Evolutionary conservation across 208 protist genomes (phyloP), one percentile per base, ranked within the genome.

Genomic region (Leishmania arabica): DNA sequence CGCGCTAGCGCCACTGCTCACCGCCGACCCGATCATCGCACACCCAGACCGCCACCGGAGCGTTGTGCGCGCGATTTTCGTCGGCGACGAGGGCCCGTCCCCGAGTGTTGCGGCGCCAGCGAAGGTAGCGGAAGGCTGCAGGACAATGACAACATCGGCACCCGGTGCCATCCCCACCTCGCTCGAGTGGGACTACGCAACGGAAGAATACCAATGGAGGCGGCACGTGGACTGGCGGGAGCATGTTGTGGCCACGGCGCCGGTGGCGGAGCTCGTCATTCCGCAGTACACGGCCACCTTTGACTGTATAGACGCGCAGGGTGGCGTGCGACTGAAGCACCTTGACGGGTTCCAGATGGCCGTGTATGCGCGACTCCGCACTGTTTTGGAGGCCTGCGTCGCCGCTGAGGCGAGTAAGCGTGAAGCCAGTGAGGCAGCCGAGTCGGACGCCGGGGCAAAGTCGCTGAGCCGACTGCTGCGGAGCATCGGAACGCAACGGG

Each of bases 271-370:
- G 73, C 75, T 95, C 40, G 77, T 94, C 45, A 72, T 96, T 42
- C 68, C 82, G 49, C 77, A 92, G 66, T 97, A 97, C 75, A 78
- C 83, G 53, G 92, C 91, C 31, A 70, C 76, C 4, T 97, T 93
- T 75, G 89, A 92, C 71, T 49, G 84, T 53, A 90, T 85, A 31
- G 88, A 89, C 40, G 77, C 83, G 2, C 51, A 84, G 42, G 95
- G 95, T 37, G 81, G 84, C 34, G 78, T 97, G 45, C 82, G 82
- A 24, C 77, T 97, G 47, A 89, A 71, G 24, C 76, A 91, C 8
- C 73, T 97, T 42, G 91, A 93, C 3, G 85, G 87, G n/a, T 95
- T 97, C 76, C 62, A 65, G 56, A 80, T 84, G 7, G 87, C 89
- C 40, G 60, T 96, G 1, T 94, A 96, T 83, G 27, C 86, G 11